Percentiles rank a stretch among this genome's conserved stretches.
Conservation (phyloP, 257 asterid genomes). For the Solanum virginianum region DNA sequence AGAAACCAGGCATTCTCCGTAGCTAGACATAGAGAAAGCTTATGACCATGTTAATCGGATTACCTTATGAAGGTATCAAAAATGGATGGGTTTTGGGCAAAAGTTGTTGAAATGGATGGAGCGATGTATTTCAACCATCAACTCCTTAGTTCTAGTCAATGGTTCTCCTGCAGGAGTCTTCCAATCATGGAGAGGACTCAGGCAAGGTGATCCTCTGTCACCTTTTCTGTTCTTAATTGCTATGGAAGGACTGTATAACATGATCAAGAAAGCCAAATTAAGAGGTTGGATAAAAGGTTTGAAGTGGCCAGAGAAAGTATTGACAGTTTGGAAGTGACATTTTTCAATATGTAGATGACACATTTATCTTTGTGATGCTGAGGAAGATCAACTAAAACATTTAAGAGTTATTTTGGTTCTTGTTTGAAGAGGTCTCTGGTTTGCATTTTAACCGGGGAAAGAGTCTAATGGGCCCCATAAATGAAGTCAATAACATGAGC, state of each 20-base stretch:
- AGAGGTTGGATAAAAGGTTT: not conserved
- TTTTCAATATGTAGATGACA: not conserved
- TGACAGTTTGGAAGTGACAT: not conserved
- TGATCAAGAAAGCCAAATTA: not conserved
- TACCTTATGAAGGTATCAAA: not conserved
- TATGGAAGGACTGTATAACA: not conserved
- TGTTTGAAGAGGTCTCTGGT: not conserved
- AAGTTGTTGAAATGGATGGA: not conserved
- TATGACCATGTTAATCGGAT: not conserved
- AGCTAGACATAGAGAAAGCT: not conserved
- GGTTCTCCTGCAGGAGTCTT: not conserved
- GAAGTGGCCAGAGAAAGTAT: not conserved
- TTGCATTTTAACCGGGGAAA: not conserved
- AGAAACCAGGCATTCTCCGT: not conserved
- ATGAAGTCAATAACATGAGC: not conserved
- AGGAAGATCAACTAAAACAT: not conserved
- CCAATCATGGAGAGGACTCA: not conserved
- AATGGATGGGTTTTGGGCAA: not conserved
- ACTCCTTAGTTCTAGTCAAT: not conserved
- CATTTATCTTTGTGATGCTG: not conserved
- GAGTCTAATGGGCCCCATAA: not conserved
- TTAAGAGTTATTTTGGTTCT: not conserved
- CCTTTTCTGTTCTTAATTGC: not conserved
- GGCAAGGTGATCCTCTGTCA: not conserved
- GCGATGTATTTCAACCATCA: not conserved